These are phyloP conservation scores for Scutellaria barbata DNA, from an alignment of 257 asterid species.

Conservation along the genomic window DNA sequence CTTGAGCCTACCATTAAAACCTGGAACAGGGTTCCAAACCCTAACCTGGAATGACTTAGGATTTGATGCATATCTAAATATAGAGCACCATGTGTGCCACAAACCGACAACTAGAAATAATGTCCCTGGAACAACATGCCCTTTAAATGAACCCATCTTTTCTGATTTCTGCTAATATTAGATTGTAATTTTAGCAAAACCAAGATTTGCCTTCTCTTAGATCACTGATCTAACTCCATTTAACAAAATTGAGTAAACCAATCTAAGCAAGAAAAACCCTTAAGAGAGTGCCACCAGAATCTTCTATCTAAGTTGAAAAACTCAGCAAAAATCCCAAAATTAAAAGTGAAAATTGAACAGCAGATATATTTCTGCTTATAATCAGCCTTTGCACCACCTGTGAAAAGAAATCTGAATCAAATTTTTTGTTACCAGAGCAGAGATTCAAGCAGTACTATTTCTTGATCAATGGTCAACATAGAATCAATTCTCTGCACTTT, in stretches of 20 bases:
- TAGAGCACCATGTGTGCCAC: conserved; percentile 90
- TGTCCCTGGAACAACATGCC: conserved; percentile 96
- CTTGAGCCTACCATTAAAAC: conserved; percentile 70
- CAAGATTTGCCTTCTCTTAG: neutral
- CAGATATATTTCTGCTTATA: conserved; percentile 14
- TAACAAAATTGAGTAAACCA: neutral
- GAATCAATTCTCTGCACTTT: neutral
- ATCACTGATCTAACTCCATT: conserved; percentile 1
- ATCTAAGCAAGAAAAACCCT: conserved; percentile 16
- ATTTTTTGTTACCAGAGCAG: neutral
- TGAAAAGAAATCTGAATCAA: conserved; percentile 24
- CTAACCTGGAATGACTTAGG: conserved; percentile 77
- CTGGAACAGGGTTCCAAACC: conserved; percentile 92
- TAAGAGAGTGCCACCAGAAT: conserved; percentile 17
- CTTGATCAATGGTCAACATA: conserved; percentile 19
- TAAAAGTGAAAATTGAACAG: neutral
- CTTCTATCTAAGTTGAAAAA: conserved; percentile 9
- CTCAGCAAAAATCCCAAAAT: neutral
- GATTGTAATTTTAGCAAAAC: neutral
- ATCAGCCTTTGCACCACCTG: conserved; percentile 33
- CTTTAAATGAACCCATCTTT: conserved; percentile 88
- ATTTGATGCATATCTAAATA: conserved; percentile 65
- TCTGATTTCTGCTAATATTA: conserved; percentile 12
- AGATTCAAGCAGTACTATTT: neutral
- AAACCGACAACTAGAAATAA: conserved; percentile 78